A percentile compares a stretch with the other conserved stretches of the same genome.
Conservation (phyloP, 345 rosid species). For the Salix brachista region DNA sequence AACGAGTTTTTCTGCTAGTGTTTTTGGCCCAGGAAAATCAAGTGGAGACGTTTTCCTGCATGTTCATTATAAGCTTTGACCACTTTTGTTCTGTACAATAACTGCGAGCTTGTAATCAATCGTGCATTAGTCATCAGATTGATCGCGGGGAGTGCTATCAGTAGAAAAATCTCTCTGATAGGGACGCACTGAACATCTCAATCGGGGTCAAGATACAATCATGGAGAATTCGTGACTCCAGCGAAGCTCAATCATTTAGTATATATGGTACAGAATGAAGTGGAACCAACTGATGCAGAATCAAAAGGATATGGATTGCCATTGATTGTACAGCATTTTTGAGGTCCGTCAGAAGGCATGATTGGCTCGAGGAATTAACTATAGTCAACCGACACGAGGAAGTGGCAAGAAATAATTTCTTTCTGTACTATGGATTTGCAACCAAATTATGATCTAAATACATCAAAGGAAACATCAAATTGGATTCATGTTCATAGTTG, state of each 20-base stretch:
- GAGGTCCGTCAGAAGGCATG: no score
- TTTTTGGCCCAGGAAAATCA: neutral
- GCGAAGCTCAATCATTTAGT: neutral
- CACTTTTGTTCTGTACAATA: neutral
- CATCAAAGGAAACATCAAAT: no score
- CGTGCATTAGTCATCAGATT: neutral
- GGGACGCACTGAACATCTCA: neutral
- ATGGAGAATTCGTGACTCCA: neutral
- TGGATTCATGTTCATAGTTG: no score
- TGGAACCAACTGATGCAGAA: neutral
- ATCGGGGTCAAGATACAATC: neutral
- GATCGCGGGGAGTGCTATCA: neutral
- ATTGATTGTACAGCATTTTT: no score
- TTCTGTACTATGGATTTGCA: no score
- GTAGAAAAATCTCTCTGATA: neutral
- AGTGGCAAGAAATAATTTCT: no score
- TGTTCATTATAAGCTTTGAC: neutral
- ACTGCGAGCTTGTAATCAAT: neutral
- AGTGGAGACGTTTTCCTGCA: neutral
- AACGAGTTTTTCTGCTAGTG: conserved; percentile 4
- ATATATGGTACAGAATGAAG: neutral
- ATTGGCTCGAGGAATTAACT: no score
- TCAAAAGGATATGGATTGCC: no score
- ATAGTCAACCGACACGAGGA: no score
- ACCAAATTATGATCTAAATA: no score